Percentiles rank a stretch among this genome's conserved stretches.
Evolutionary conservation across 1,284 basidiomycete genomes (phyloP).

Genomic region (Pseudozyma sp.): DNA sequence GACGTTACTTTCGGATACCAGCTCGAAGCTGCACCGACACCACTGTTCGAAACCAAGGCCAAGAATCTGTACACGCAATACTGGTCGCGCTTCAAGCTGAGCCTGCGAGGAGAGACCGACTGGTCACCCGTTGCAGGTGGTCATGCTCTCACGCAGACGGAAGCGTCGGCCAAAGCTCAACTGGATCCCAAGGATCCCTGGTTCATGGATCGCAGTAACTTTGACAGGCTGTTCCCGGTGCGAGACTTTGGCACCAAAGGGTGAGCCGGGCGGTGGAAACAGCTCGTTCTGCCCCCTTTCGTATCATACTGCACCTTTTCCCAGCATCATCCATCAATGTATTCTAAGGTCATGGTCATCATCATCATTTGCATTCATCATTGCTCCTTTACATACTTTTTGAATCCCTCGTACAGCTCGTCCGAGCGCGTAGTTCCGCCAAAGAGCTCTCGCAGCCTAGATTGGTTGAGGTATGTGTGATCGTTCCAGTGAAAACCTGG

Average conservation of each 20-base stretch:
- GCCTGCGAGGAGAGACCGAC: conserved; percentile 43
- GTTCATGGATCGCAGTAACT: conserved; percentile 53
- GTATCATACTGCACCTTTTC: not conserved
- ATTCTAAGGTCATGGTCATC: conserved; percentile 3
- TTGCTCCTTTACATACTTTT: conserved; percentile 44
- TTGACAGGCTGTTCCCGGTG: conserved; percentile 49
- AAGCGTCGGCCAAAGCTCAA: conserved; percentile 21
- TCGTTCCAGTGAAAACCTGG: conserved; percentile 56
- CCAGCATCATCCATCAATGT: conserved; percentile 11
- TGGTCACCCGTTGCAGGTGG: conserved; percentile 30
- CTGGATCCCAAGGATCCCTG: conserved; percentile 47
- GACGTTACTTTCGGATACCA: conserved; percentile 41
- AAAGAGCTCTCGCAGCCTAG: conserved; percentile 36
- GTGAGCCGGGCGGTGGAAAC: not conserved
- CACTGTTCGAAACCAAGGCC: conserved; percentile 27
- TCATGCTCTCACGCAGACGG: conserved; percentile 11
- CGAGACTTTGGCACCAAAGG: conserved; percentile 9
- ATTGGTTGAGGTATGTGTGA: conserved; percentile 44
- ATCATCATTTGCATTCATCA: not conserved
- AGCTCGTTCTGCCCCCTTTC: too few relatives aligned
- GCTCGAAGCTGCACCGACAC: conserved; percentile 47
- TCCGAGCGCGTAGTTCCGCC: conserved; percentile 22
- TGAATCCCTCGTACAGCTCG: conserved; percentile 27
- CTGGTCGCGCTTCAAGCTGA: conserved; percentile 49
- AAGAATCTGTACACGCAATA: conserved; percentile 45